Evolutionary conservation across 371 early-diverging fungal species (phyloP), one percentile per base, ranked within the genome.

Genomic region (Mortierella sp.): DNA sequence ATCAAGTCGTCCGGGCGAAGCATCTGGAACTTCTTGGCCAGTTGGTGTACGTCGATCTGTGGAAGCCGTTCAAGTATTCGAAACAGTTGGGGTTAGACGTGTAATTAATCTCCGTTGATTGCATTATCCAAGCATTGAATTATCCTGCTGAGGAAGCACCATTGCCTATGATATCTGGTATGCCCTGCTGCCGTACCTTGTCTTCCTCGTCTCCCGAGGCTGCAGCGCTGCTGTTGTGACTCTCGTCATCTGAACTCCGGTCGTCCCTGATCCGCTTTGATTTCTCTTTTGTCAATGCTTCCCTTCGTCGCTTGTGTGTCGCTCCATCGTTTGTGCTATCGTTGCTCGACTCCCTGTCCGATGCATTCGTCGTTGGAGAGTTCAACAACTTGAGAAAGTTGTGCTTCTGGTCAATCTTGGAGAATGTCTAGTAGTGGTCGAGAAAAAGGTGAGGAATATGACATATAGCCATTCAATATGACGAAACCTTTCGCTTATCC

Each of bases 21-120:
- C 34, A 80, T 48, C 16, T 88, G 86, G 24, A 89, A 82, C 69
- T 88, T 89, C 46, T 83, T 82, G 21, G 88, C 89, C 16, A 89
- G 81, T 14, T 77, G 74, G 16, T 84, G 78, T 11, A 82, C 79
- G 64, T 83, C 75, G 14, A 87, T 61, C 87, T 87, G 74, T n/a
- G 13, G 19, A 46, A 54, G n/a, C 10, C 4, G 14, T 37, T 55
- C 46, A 64, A 26, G 9, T 26, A 28, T 28, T 31, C 54, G 69
- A 34, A 34, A 57, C 44, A 28, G 10, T 34, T 3, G 10, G 21
- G 55, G 26, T 51, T 53, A 54, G 21, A 53, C 6, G 14, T 37
- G 28, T 44, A 8, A n/a, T 40, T 48, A 26, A 21, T 37, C 37
- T 21, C 34, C 43, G 31, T 40, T 21, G 13, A 11, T 34, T 54